Evolutionary conservation across 257 asterid genomes (phyloP), one percentile per base, ranked within the genome.

Genomic region (Solanum etuberosum): DNA sequence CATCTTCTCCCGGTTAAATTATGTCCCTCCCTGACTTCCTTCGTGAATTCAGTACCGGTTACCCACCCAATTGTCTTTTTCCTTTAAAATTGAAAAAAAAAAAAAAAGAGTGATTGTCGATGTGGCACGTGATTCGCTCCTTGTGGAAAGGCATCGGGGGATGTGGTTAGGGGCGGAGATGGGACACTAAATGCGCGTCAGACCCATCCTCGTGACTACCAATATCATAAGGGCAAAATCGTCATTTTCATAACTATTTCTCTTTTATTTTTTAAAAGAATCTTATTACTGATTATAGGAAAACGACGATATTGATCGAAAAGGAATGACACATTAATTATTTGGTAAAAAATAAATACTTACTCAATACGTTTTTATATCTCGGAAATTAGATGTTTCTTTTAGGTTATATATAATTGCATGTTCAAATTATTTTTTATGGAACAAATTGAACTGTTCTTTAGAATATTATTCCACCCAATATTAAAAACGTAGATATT

Each of bases 181-280:
- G 77, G 84, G 87, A 87, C 92, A 92, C 51, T 93, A 85, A 93
- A 91, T 92, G 93, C 91, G 48, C 87, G 90, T 87, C 94, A 91
- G 93, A 92, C 82, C 91, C 87, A 46, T 85, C 92, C 87, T 91
- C 90, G 91, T 85, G 90, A 86, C 88, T 90, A 78, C 90, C 93
- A 88, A 93, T 91, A 92, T 46, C 37, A 9, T 21, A 74, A 74
- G 61, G 25, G 25, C 37, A 25, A 78, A 43, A 4, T 78, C 65
- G 27, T 4, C 63, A 77, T 78, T 43, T 5, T 25, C 0, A 0
- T 25, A 27, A 1, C 5, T 14, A 15, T 43, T 42, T 43, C 7
- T 76, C 13, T 76, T 25, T 25, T 21, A 1, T 13, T 3, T 0
- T 77, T 23, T 23, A n/a, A n/a, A n/a, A n/a, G n/a, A n/a, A n/a